Percentiles rank a stretch among this genome's conserved stretches.
These are phyloP conservation scores for Bacidia gigantensis DNA, from an alignment of 495 filamentous ascomycete species.

Conservation along the genomic window DNA sequence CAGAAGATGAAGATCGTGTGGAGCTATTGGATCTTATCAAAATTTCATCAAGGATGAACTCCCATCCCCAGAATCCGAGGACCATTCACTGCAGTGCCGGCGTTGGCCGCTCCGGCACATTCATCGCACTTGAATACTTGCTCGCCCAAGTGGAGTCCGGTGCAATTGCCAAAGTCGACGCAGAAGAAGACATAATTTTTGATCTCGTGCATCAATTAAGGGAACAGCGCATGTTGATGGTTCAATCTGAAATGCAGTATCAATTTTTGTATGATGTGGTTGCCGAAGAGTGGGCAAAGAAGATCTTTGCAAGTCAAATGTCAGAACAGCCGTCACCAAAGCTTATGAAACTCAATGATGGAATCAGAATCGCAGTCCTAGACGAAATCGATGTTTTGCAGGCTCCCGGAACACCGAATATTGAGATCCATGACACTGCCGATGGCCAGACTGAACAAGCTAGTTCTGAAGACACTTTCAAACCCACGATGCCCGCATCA, in stretches of 20 bases:
- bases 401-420: background rate
- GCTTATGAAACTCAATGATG: conserved; percentile 10
- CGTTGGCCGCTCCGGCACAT: conserved; percentile 87
- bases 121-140: conserved; percentile 86
- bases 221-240: conserved; percentile 90
- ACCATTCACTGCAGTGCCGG: conserved; percentile 91
- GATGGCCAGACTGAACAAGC: background rate
- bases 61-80: conserved; percentile 52
- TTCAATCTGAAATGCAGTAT: conserved; percentile 79
- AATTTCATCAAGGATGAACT: conserved; percentile 58
- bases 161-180: conserved; percentile 37
- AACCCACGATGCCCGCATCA: background rate
- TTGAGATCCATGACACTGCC: background rate
- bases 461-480: background rate
- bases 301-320: conserved; percentile 1
- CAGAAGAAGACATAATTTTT: conserved; percentile 45
- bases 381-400: conserved; percentile 5
- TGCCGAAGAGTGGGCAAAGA: conserved; percentile 44
- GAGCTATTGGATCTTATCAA: conserved; percentile 69
- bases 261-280: conserved; percentile 82
- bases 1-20: conserved; percentile 61
- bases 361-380: conserved; percentile 5
- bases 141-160: conserved; percentile 69
- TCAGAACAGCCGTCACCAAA: conserved; percentile 11
- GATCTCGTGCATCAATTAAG: conserved; percentile 69